Evolutionary conservation across 1,284 basidiomycete genomes (phyloP).

Genomic region (Cutaneotrichosporon cutaneum): DNA sequence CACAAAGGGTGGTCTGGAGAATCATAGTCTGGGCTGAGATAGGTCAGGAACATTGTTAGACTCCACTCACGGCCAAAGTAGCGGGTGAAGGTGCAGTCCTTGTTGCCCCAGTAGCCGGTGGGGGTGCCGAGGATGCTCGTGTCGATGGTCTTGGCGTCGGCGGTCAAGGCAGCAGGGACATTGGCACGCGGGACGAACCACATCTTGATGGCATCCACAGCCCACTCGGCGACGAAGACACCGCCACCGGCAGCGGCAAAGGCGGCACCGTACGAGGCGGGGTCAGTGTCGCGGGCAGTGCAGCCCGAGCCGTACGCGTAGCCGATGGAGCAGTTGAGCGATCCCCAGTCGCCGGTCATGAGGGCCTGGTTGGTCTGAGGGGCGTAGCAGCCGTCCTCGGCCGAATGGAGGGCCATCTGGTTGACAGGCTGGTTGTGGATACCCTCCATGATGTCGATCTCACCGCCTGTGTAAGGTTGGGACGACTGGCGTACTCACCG

Average conservation of each 20-base stretch:
- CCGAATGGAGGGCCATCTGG: slow-evolving; percentile 48
- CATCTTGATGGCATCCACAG: slow-evolving; percentile 58
- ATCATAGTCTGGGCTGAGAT: slow-evolving; percentile 62
- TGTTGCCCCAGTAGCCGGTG: slow-evolving; percentile 65
- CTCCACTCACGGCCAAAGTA: slow-evolving; percentile 57
- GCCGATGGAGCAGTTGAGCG: slow-evolving; percentile 39
- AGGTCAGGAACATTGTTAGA: neutral
- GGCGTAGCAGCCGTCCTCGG: slow-evolving; percentile 18
- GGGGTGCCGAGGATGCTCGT: slow-evolving; percentile 66
- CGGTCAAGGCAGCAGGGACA: slow-evolving; percentile 61
- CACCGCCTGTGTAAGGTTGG: slow-evolving; percentile 38
- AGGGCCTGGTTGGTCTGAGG: neutral
- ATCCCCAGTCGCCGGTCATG: slow-evolving; percentile 11
- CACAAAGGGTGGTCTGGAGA: slow-evolving; percentile 72
- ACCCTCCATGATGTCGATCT: slow-evolving; percentile 46
- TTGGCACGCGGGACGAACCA: slow-evolving; percentile 70
- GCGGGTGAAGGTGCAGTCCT: slow-evolving; percentile 60
- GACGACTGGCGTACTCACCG: neutral
- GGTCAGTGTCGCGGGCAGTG: slow-evolving; percentile 59
- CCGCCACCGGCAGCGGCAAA: slow-evolving; percentile 68
- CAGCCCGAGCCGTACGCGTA: slow-evolving; percentile 62
- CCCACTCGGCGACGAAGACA: slow-evolving; percentile 70
- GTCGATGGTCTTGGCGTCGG: slow-evolving; percentile 60
- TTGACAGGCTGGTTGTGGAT: slow-evolving; percentile 43
- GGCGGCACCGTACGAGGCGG: slow-evolving; percentile 62